A percentile compares a stretch with the other conserved stretches of the same genome.
Conservation (phyloP, 257 asterid species). For the Petunia axillaris region DNA sequence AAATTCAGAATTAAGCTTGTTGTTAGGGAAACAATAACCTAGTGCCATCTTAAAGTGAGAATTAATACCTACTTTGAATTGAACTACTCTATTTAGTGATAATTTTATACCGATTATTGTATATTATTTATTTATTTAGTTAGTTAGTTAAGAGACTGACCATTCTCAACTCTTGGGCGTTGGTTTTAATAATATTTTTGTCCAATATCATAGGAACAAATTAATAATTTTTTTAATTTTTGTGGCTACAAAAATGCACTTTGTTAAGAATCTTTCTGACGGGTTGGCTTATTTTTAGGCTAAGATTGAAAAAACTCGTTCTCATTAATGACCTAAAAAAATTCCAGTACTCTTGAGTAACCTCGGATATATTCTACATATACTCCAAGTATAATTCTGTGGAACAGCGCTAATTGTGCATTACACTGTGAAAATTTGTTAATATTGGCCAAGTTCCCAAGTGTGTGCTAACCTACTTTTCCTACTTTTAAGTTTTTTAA, state of each 20-base stretch:
- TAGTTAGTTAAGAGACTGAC: too few species aligned
- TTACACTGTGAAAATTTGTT: neutral
- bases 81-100: too few species aligned
- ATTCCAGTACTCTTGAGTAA: neutral
- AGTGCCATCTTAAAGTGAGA: too few species aligned
- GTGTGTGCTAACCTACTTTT: neutral
- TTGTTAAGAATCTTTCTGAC: neutral
- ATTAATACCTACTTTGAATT: too few species aligned
- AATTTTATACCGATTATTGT: too few species aligned
- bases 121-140: too few species aligned
- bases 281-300: neutral
- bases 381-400: neutral
- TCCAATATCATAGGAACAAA: too few species aligned
- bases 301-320: neutral
- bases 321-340: neutral
- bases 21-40: too few species aligned
- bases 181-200: too few species aligned
- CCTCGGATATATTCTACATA: too few species aligned
- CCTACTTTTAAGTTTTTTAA: neutral
- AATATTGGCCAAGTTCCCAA: neutral
- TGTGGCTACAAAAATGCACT: neutral
- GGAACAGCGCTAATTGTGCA: neutral
- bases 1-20: neutral
- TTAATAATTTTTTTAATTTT: too few species aligned
- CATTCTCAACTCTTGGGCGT: too few species aligned